These are phyloP conservation scores for Sutorius eximius DNA, from an alignment of 1,284 basidiomycete species.

Conservation along the genomic window DNA sequence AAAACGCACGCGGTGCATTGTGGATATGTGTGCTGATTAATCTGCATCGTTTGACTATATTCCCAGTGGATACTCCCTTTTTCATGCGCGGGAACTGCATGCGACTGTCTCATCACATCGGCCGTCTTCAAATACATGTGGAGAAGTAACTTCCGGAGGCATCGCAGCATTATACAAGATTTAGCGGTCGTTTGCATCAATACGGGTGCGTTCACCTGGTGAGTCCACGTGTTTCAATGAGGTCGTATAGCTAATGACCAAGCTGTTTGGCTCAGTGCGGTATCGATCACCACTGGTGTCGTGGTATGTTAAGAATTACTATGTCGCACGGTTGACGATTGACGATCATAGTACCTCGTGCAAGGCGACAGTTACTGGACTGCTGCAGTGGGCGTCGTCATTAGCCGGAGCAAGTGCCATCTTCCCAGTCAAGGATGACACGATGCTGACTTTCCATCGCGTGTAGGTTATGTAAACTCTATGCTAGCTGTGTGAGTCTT, in stretches of 20 bases:
- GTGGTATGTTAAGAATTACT: slow-evolving; percentile 4
- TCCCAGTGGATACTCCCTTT: slow-evolving; percentile 5
- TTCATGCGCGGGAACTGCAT: background rate
- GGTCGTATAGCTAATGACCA: background rate
- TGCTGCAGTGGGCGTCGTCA: background rate
- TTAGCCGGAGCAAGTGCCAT: slow-evolving; percentile 5
- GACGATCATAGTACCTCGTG: slow-evolving; percentile 2
- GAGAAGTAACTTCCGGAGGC: slow-evolving; percentile 14
- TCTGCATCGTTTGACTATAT: too few relatives aligned
- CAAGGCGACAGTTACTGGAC: slow-evolving; percentile 1
- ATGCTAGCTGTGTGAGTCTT: slow-evolving; percentile 14
- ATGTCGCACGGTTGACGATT: background rate
- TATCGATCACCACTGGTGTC: background rate
- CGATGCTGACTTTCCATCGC: background rate
- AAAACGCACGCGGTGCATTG: background rate
- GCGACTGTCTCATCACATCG: slow-evolving; percentile 11
- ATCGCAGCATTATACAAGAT: slow-evolving; percentile 11
- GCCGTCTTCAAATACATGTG: slow-evolving; percentile 16
- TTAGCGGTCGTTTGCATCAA: slow-evolving; percentile 16
- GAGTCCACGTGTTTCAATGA: background rate
- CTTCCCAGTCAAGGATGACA: background rate
- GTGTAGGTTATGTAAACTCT: slow-evolving; percentile 12
- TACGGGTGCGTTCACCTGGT: slow-evolving; percentile 17
- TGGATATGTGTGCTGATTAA: background rate
- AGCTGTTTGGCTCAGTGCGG: background rate